Conservation (phyloP, 2,329 filamentous ascomycete species). For the Ceratocystis cacaofunesta region DNA sequence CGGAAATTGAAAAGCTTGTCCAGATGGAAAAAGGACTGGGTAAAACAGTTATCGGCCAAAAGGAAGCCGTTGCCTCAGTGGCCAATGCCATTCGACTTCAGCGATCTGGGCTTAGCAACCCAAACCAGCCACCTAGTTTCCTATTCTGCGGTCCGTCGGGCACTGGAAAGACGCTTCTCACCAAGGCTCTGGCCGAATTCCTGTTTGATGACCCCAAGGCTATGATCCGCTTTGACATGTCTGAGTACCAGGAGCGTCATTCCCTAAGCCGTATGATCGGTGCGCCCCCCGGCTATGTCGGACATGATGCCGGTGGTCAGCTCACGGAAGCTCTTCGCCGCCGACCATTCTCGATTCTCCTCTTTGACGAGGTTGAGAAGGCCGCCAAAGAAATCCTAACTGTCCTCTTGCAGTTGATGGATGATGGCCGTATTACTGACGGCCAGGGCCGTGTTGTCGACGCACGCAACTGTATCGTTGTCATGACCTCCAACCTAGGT, state of each 20-base stretch:
- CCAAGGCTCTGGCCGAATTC: conserved; percentile 94
- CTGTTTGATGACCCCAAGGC: conserved; percentile 92
- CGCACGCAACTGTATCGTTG: conserved; percentile 94
- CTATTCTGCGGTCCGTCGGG: conserved; percentile 96
- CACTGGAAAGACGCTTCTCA: conserved; percentile 94
- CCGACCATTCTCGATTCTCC: conserved; percentile 89
- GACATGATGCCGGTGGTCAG: conserved; percentile 89
- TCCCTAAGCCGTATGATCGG: conserved; percentile 95
- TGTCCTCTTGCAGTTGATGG: conserved; percentile 97
- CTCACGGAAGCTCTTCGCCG: conserved; percentile 87
- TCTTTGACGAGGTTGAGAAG: conserved; percentile 98
- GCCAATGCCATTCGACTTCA: conserved; percentile 93
- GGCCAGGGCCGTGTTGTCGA: conserved; percentile 91
- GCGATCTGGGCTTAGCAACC: conserved; percentile 84
- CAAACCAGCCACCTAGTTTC: conserved; percentile 94
- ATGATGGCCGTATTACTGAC: conserved; percentile 95
- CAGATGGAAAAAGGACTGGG: conserved; percentile 83
- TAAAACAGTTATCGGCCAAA: conserved; percentile 82
- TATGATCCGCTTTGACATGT: conserved; percentile 99
- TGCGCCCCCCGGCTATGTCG: conserved; percentile 90
- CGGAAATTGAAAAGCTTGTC: conserved; percentile 96
- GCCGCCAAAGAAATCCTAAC: conserved; percentile 95
- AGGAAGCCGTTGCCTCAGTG: conserved; percentile 81
- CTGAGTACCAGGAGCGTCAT: conserved; percentile 95
- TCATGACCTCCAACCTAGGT: conserved; percentile 96